Base-by-base conservation (phyloP, 768 basidiomycete species). In the Asterophora parasitica region DNA sequence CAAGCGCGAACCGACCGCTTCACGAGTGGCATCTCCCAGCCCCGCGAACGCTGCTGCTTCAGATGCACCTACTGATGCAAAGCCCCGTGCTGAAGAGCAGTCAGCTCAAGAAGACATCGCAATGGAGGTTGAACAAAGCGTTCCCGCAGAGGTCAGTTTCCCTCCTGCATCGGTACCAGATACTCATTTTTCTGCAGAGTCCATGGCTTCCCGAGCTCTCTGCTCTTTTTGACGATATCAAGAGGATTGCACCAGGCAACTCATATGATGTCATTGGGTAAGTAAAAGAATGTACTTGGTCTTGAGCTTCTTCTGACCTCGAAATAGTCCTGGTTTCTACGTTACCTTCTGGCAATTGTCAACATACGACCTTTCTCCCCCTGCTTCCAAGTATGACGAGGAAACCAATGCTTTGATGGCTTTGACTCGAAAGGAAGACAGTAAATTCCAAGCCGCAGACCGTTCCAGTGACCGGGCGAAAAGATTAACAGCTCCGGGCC, bases 301-400 rank as follows among this genome's bases (percentile, higher is more conserved):
- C 11, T 44, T 44, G 12, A 17, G 42, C 46, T 31, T 44, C 48
- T 46, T 15, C 44, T 55, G 17, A 41, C 54, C 45, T 17, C 10
- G 46, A 36, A 13, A 20, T 55, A 96, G 95, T 3, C 85, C 92
- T 23, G 88, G 83, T 2, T 98, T 99, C 69, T 97, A 93, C 60
- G 67, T 90, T 38, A 92, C 94, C 2, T 99, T 97, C 69, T 99
- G 96, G 96, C 94, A 97, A 63, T 67, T 98, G 43, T 87, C 91
- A 0, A 86, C 88, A 28, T 90, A 92, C 58, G 96, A 99, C 64
- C 75, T 98, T 28, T 69, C 80, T 0, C 86, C 89, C 10, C 92
- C 94, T 0, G 72, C 76, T 13, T 60, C 79, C 5, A 80, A 79
- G 50, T 99, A 98, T 52, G 83, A 89, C 37, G 85, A 88, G 58